Evolutionary conservation across 345 rosid genomes (phyloP).

Genomic region (Citrus mangshanensis): DNA sequence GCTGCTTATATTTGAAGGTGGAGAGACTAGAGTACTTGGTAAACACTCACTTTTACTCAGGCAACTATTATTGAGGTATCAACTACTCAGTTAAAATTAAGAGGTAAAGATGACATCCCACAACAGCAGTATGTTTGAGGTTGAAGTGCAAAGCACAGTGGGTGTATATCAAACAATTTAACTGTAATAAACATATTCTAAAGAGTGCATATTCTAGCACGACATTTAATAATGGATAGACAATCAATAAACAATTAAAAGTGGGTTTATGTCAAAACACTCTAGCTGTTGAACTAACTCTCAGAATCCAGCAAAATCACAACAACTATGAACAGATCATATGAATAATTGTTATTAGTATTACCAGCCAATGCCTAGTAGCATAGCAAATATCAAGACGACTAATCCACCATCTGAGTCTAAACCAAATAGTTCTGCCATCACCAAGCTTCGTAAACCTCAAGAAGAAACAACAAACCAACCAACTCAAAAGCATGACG

Average conservation of each 20-base stretch:
- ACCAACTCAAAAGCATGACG: constrained; percentile 69
- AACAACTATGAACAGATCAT: background rate
- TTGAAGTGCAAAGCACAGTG: too few relatives aligned
- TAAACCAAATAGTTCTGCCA: constrained; percentile 69
- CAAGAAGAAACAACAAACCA: constrained; percentile 59
- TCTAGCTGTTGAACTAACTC: background rate
- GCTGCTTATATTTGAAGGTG: background rate
- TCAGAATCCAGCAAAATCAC: background rate
- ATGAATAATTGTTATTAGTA: too few relatives aligned
- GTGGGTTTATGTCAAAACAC: background rate
- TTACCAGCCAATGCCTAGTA: constrained; percentile 95
- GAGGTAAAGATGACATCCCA: background rate
- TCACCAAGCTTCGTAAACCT: constrained; percentile 76
- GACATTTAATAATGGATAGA: background rate
- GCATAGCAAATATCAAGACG: constrained; percentile 84
- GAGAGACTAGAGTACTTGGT: background rate
- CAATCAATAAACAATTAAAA: background rate
- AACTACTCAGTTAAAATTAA: background rate
- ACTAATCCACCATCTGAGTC: constrained; percentile 91
- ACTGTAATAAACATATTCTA: too few relatives aligned
- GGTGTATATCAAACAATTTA: too few relatives aligned
- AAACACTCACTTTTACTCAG: background rate
- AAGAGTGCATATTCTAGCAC: too few relatives aligned
- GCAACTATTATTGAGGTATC: background rate
- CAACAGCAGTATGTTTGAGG: background rate